Evolutionary conservation across 2,329 filamentous ascomycete genomes (phyloP).

Genomic region (Aureobasidium pullulans): DNA sequence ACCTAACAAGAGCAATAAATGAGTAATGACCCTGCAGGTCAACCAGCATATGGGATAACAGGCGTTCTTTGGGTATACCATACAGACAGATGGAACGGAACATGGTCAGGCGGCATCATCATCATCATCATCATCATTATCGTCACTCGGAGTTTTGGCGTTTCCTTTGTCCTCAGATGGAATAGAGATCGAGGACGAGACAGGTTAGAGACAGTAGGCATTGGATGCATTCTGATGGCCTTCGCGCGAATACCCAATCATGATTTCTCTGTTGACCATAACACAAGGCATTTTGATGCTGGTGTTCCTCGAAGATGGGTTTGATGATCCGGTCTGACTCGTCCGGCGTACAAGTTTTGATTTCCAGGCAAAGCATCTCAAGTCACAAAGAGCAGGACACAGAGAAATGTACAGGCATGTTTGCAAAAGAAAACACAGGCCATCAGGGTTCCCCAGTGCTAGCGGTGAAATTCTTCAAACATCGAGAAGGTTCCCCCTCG

Average conservation of each 20-base stretch:
- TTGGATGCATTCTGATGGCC: background rate
- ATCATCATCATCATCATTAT: background rate
- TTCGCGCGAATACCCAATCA: background rate
- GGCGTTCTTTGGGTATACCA: constrained; percentile 9
- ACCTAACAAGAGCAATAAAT: constrained; percentile 10
- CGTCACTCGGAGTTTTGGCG: background rate
- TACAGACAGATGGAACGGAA: background rate
- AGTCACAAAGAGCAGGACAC: no score
- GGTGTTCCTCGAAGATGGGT: background rate
- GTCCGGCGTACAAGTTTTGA: no score
- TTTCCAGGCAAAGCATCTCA: no score
- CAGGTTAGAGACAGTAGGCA: background rate
- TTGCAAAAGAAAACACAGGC: constrained; percentile 10
- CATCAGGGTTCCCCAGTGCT: background rate
- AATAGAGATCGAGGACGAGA: background rate
- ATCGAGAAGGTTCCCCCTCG: constrained; percentile 4
- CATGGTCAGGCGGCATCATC: background rate
- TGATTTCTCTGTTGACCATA: background rate
- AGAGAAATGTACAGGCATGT: background rate
- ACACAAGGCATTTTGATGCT: background rate
- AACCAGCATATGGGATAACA: background rate
- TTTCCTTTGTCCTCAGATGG: background rate
- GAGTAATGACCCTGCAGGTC: background rate
- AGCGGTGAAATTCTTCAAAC: constrained; percentile 2
- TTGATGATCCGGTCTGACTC: background rate